A percentile compares a stretch with the other conserved stretches of the same genome.
Evolutionary conservation across 345 rosid species (phyloP).

Genomic region (Nephelium lappaceum): DNA sequence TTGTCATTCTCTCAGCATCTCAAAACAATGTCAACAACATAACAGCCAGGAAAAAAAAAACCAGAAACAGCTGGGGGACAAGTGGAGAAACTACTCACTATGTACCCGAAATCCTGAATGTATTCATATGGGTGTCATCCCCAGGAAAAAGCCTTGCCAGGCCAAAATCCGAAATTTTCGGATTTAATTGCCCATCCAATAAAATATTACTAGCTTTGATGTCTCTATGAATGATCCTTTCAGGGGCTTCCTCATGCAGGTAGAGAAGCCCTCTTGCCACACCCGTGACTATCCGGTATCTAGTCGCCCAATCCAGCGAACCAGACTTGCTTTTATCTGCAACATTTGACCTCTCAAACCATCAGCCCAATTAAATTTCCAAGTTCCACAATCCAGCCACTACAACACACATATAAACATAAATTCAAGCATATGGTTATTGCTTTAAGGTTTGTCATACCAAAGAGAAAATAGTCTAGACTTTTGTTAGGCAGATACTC

Average conservation of each 20-base stretch:
- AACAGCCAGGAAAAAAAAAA: not conserved
- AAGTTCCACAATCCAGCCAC: not conserved
- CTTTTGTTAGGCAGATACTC: conserved; percentile 82
- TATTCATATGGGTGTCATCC: conserved; percentile 76
- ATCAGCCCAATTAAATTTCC: not conserved
- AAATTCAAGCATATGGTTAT: not conserved
- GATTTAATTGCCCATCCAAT: conserved; percentile 64
- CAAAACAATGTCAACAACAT: not conserved
- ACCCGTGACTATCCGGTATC: conserved; percentile 62
- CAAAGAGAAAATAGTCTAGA: conserved; percentile 69
- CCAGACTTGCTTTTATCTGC: conserved; percentile 55
- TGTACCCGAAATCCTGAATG: conserved; percentile 80
- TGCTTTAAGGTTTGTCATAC: conserved; percentile 32
- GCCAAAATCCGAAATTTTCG: conserved; percentile 88
- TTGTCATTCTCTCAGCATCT: not conserved
- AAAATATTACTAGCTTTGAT: conserved; percentile 76
- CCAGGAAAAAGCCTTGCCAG: conserved; percentile 86
- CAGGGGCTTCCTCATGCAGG: conserved; percentile 81
- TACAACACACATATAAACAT: conserved; percentile 4
- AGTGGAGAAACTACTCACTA: conserved; percentile 58
- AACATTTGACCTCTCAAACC: conserved; percentile 22
- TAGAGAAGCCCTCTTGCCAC: conserved; percentile 77
- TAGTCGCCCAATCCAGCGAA: conserved; percentile 57
- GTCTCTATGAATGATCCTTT: conserved; percentile 80
- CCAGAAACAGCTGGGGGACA: not conserved